Percentiles rank a stretch among this genome's conserved stretches.
Evolutionary conservation across 106 monocot genomes (phyloP).

Genomic region (Agapanthus africanus): DNA sequence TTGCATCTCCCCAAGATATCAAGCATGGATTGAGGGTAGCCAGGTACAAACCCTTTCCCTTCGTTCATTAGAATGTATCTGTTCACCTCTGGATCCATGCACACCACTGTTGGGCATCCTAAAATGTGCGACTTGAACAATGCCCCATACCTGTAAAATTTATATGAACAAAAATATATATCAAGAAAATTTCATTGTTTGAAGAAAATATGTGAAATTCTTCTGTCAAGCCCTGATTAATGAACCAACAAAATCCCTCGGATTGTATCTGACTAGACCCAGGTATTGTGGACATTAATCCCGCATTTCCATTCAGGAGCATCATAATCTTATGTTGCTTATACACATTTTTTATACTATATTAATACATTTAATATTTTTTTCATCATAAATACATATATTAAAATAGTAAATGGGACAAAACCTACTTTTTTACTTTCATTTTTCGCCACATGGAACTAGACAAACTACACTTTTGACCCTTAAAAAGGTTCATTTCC

Average conservation of each 20-base stretch:
- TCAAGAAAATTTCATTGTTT: too few relatives aligned
- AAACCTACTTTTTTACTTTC: too few relatives aligned
- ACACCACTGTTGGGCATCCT: constrained; percentile 87
- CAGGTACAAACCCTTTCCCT: constrained; percentile 78
- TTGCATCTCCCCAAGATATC: constrained; percentile 76
- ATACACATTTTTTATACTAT: too few relatives aligned
- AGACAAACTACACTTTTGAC: too few relatives aligned
- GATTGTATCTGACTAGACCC: constrained; percentile 2
- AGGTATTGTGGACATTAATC: background rate
- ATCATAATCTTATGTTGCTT: constrained; percentile 6
- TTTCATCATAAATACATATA: too few relatives aligned
- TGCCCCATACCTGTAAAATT: constrained; percentile 69
- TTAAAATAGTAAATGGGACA: too few relatives aligned
- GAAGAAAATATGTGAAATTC: too few relatives aligned
- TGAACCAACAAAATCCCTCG: background rate
- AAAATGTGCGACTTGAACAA: constrained; percentile 88
- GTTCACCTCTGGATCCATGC: constrained; percentile 92
- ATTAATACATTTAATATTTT: too few relatives aligned
- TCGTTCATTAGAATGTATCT: constrained; percentile 80
- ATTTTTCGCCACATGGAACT: too few relatives aligned
- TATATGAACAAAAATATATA: too few relatives aligned
- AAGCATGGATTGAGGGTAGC: constrained; percentile 92
- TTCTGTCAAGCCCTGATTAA: constrained; percentile 8
- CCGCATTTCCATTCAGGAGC: background rate
- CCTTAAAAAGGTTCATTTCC: too few relatives aligned